Conservation (phyloP, 345 rosid species). For the Psidium guajava region DNA sequence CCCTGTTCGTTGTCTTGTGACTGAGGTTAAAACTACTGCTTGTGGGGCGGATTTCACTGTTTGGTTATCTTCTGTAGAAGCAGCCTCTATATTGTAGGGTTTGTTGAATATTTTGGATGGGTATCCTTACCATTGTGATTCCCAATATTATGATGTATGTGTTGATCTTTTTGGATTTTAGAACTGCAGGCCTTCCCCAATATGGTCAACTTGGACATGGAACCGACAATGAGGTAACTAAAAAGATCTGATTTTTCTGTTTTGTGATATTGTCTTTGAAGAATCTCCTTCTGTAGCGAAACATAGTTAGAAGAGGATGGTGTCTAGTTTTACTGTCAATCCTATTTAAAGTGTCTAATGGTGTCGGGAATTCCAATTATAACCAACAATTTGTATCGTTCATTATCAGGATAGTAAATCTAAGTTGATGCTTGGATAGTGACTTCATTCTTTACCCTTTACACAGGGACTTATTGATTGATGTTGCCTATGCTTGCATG, state of each 20-base stretch:
- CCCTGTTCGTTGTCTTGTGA: conserved; percentile 70
- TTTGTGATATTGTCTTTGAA: not conserved
- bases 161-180: conserved; percentile 21
- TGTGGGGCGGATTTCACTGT: conserved; percentile 95
- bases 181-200: conserved; percentile 98
- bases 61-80: conserved; percentile 84
- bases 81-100: conserved; percentile 91
- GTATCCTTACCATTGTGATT: not conserved
- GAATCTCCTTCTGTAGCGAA: not conserved
- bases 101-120: conserved; percentile 21
- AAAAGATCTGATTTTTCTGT: not conserved
- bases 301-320: not conserved
- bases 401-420: not conserved
- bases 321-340: not conserved
- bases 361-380: not conserved
- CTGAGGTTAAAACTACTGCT: conserved; percentile 65
- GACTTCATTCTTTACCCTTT: not conserved
- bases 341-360: not conserved
- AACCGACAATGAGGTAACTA: conserved; percentile 83
- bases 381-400: not conserved
- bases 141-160: not conserved
- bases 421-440: not conserved
- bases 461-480: not conserved
- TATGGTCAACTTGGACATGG: conserved; percentile 99
- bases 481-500: conserved; percentile 1